These are phyloP conservation scores for Aspergillus luchuensis DNA, from an alignment of 2,329 filamentous ascomycete genomes.

Conservation along the genomic window DNA sequence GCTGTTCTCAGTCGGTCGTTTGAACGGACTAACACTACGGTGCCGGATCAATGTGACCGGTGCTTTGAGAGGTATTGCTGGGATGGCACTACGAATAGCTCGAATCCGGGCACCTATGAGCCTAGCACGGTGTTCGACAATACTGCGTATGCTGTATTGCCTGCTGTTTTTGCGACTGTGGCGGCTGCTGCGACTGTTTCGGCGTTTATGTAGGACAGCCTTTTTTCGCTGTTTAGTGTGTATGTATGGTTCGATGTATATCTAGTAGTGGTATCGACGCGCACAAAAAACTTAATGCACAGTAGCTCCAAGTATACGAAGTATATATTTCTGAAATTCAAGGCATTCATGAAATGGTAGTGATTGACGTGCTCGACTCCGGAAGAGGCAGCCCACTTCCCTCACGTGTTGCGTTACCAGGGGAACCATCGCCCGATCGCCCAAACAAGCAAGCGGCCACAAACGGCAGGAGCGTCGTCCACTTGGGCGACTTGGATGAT, in stretches of 20 bases:
- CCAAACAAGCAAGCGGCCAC: slow-evolving; percentile 17
- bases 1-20: slow-evolving; percentile 76
- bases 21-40: slow-evolving; percentile 63
- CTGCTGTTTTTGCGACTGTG: neutral
- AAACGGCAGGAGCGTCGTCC: slow-evolving; percentile 9
- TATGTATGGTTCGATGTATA: neutral
- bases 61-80: slow-evolving; percentile 89
- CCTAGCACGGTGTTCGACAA: slow-evolving; percentile 30
- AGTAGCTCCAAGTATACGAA: neutral
- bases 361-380: neutral
- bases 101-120: slow-evolving; percentile 43
- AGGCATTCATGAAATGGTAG: neutral
- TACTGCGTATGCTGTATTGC: neutral
- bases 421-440: slow-evolving; percentile 5
- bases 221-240: neutral
- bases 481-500: neutral
- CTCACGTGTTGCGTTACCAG: slow-evolving; percentile 15
- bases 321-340: neutral
- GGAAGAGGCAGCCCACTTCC: neutral
- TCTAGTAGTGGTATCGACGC: too few relatives aligned
- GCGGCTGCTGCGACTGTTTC: neutral
- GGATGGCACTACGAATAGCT: slow-evolving; percentile 67
- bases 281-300: too few relatives aligned
- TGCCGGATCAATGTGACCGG: slow-evolving; percentile 67
- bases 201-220: neutral